Evolutionary conservation across 129 eudicot genomes (phyloP).

Genomic region (Saposhnikovia divaricata): DNA sequence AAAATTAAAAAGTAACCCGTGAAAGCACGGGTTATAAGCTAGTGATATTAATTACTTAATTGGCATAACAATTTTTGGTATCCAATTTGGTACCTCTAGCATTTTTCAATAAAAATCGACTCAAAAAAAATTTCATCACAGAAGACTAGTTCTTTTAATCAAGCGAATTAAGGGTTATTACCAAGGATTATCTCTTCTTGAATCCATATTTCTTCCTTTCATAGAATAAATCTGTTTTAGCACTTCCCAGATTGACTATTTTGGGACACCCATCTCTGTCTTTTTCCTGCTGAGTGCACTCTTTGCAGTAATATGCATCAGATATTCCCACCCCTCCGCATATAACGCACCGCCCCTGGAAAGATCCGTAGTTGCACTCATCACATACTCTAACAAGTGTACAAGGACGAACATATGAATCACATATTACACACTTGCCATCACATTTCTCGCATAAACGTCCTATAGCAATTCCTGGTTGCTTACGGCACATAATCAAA

Average conservation of each 20-base stretch:
- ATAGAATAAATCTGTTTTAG: constrained; percentile 15
- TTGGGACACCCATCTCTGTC: constrained; percentile 20
- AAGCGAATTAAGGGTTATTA: not conserved
- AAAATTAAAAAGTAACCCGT: no score
- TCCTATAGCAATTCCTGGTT: constrained; percentile 45
- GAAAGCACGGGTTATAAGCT: no score
- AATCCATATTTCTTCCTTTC: constrained; percentile 17
- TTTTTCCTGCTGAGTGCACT: constrained; percentile 19
- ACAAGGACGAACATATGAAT: constrained; percentile 34
- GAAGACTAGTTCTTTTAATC: not conserved
- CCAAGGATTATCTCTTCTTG: constrained; percentile 13
- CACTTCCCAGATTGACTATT: constrained; percentile 14
- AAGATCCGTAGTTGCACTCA: constrained; percentile 23
- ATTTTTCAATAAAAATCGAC: no score
- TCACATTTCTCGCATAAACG: constrained; percentile 36
- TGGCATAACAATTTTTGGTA: no score
- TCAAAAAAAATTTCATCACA: no score
- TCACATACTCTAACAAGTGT: constrained; percentile 15
- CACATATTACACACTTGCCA: constrained; percentile 37
- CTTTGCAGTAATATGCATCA: constrained; percentile 20
- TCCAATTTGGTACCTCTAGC: no score
- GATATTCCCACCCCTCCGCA: constrained; percentile 20
- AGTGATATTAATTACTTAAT: no score
- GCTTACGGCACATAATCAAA: constrained; percentile 42
- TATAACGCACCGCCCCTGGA: constrained; percentile 14